Percentiles rank a stretch among this genome's conserved stretches.
Conservation (phyloP, 2,329 filamentous ascomycete species). For the Fusarium sp. region DNA sequence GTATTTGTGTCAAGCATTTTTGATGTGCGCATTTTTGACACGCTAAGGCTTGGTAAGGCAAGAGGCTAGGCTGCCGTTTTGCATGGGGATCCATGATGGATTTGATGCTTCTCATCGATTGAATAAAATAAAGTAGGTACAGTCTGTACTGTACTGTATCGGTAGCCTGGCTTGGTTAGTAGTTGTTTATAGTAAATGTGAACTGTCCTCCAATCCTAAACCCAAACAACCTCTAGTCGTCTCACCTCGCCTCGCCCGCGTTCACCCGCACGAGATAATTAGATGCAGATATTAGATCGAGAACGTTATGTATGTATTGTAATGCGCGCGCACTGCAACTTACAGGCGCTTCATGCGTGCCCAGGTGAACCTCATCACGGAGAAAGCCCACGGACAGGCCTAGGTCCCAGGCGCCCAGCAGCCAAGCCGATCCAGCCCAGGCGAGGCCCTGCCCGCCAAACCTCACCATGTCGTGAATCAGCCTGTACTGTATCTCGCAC, state of each 20-base stretch:
- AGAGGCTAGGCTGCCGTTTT: slow-evolving; percentile 33
- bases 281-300: slow-evolving; percentile 20
- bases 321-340: slow-evolving; percentile 15
- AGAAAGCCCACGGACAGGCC: slow-evolving; percentile 23
- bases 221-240: not conserved
- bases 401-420: slow-evolving; percentile 5
- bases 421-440: slow-evolving; percentile 44
- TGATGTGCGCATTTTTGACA: slow-evolving; percentile 22
- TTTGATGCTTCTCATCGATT: slow-evolving; percentile 3
- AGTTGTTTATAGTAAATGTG: not conserved
- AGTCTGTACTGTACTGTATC: not conserved
- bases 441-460: slow-evolving; percentile 40
- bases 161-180: not conserved
- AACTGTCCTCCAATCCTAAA: slow-evolving; percentile 16
- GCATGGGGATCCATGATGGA: slow-evolving; percentile 11
- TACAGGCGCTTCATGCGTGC: slow-evolving; percentile 36
- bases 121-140: slow-evolving; percentile 4
- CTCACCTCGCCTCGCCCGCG: slow-evolving; percentile 33
- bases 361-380: slow-evolving; percentile 32
- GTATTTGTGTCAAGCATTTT: slow-evolving; percentile 29
- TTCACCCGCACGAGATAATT: slow-evolving; percentile 39
- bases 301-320: slow-evolving; percentile 21
- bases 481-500: slow-evolving; percentile 40
- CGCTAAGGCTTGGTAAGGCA: slow-evolving; percentile 14
- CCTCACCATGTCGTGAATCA: slow-evolving; percentile 20